Base-by-base conservation (phyloP, 2,329 filamentous ascomycete genomes). In the Fusarium guadeloupense region DNA sequence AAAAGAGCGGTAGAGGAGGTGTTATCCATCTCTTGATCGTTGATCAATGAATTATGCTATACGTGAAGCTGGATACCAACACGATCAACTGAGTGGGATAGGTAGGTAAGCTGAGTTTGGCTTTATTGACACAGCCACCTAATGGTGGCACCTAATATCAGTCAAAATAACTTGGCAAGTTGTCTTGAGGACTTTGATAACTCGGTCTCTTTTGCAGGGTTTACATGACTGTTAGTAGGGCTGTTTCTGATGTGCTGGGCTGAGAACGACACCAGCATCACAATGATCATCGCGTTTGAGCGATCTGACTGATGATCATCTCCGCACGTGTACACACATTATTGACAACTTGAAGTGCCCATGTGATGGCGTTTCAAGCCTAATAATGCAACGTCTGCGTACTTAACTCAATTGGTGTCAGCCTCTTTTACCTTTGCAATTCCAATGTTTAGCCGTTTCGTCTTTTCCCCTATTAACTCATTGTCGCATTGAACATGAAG, bases 231-330 rank as follows among this genome's bases (percentile, higher is more conserved):
- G 30, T 34, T 38, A 49, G 40, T 38, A 49, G 40, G 52, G 14
- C 34, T 35, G 28, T 39, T 43, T 35, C 39, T 40, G 25, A 47
- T 37, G 40, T 31, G 30, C 21, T 33, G 25, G 25, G 13, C 25
- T 26, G 21, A 31, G 42, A 38, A 48, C 37, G n/a, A 37, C 41
- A 39, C 49, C 20, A 40, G 34, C 38, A 39, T 53, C 37, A 26
- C 9, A 46, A 37, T 44, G 59, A 63, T 64, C 60, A 61, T 49
- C 42, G 45, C 42, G 14, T 28, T 20, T 28, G 9, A 58, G 47
- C 31, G 45, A 52, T 48, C 56, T 14, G 53, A 45, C 53, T 49
- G 53, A 38, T 63, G 59, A 63, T 59, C 59, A 62, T 31, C 46
- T 59, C 40, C 17, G 39, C 55, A 55, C 57, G 42, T 63, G 53